phyloP scores from a whole-genome alignment of 768 basidiomycete genomes.

The Arthromyces matolae region DNA sequence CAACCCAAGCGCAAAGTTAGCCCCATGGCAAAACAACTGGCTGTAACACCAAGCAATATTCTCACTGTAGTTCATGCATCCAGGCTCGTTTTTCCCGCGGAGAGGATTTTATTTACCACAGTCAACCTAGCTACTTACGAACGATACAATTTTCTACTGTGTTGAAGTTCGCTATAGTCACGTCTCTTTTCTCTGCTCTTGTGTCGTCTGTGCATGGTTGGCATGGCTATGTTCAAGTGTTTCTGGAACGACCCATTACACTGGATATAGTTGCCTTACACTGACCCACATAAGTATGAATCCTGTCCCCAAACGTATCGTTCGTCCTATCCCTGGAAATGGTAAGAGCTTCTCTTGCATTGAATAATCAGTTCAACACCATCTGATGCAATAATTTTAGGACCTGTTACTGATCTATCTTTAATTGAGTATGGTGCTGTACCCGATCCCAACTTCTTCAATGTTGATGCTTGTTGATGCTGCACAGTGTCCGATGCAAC shows the following conservation, averaged over 20 bases:
- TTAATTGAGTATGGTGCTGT: slow-evolving; percentile 1
- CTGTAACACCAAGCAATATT: too few species aligned
- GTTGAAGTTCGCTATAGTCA: slow-evolving; percentile 8
- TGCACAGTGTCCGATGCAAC: slow-evolving; percentile 27
- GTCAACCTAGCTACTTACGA: too few species aligned
- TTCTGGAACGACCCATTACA: slow-evolving; percentile 29
- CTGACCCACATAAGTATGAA: slow-evolving; percentile 33
- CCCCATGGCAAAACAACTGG: too few species aligned
- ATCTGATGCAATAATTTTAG: background rate
- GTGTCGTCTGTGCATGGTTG: slow-evolving; percentile 21
- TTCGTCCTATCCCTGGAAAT: slow-evolving; percentile 40
- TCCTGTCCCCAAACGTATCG: slow-evolving; percentile 35
- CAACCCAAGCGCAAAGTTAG: too few species aligned
- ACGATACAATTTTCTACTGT: too few species aligned
- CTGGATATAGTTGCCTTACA: slow-evolving; percentile 35
- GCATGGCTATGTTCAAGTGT: slow-evolving; percentile 41
- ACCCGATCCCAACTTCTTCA: background rate
- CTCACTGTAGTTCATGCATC: too few species aligned
- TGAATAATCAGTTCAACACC: too few species aligned
- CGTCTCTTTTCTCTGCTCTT: slow-evolving; percentile 9
- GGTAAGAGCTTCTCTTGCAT: slow-evolving; percentile 20
- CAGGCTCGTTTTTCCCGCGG: too few species aligned
- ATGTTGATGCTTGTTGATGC: background rate
- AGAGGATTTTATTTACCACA: too few species aligned
- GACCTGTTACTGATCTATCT: slow-evolving; percentile 1